Evolutionary conservation across 2,329 filamentous ascomycete species (phyloP).

Genomic region (Lecanicillium sp.): DNA sequence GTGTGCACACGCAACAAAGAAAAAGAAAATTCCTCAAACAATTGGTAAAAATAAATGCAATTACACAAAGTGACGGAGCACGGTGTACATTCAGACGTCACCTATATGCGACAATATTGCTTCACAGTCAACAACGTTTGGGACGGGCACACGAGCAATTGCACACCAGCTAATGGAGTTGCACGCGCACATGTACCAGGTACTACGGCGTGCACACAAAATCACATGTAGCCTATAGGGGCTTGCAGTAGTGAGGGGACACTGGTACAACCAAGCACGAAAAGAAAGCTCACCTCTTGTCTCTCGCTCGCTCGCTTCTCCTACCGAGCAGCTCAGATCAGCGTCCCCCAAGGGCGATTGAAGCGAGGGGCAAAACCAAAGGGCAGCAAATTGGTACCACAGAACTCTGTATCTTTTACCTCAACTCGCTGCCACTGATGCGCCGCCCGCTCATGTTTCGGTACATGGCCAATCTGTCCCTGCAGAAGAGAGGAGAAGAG

Average conservation of each 20-base stretch:
- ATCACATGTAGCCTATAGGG: background rate
- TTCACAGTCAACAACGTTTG: background rate
- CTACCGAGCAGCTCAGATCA: too few species aligned
- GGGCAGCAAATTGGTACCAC: background rate
- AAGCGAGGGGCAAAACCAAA: background rate
- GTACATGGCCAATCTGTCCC: background rate
- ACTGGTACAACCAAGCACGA: too few species aligned
- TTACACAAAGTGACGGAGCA: too few species aligned
- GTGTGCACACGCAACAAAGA: background rate
- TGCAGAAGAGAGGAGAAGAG: background rate
- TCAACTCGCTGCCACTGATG: too few species aligned
- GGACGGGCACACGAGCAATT: conserved; percentile 1
- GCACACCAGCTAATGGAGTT: too few species aligned
- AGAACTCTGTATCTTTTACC: background rate
- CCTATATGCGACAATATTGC: background rate
- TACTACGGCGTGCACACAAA: background rate
- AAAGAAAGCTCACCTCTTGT: too few species aligned
- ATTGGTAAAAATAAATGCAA: too few species aligned
- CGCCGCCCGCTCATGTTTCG: background rate
- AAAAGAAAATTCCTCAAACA: background rate
- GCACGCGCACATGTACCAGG: background rate
- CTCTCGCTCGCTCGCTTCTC: background rate
- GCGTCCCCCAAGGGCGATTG: background rate
- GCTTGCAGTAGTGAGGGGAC: background rate
- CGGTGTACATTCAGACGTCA: too few species aligned